Evolutionary conservation across 805 yeast genomes (phyloP).

Genomic region (Diddensiella santjacobensis): DNA sequence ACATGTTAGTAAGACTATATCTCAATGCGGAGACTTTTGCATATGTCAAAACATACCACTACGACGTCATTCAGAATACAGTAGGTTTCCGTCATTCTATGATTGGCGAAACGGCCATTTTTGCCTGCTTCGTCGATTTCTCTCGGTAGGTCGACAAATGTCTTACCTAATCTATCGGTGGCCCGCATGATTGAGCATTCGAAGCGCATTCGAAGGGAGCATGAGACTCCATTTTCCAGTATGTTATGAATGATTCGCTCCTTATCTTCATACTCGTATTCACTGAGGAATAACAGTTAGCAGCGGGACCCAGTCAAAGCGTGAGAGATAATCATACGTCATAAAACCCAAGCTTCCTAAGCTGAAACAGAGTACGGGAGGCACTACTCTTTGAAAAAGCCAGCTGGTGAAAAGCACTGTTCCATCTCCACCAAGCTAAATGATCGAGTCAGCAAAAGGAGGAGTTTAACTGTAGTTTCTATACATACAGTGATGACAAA

Average conservation of each 20-base stretch:
- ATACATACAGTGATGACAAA: slow-evolving; percentile 59
- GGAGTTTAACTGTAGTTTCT: too few relatives aligned
- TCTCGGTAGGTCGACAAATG: slow-evolving; percentile 20
- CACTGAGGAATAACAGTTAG: slow-evolving; percentile 25
- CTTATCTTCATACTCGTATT: slow-evolving; percentile 46
- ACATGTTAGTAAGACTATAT: too few relatives aligned
- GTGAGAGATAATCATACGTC: slow-evolving; percentile 38
- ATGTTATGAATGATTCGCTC: slow-evolving; percentile 37
- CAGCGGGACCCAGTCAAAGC: not conserved
- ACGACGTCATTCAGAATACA: slow-evolving; percentile 51
- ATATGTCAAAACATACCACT: slow-evolving; percentile 24
- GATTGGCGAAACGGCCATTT: slow-evolving; percentile 24
- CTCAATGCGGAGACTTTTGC: too few relatives aligned
- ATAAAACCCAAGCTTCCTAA: slow-evolving; percentile 91
- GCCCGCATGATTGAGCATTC: slow-evolving; percentile 47
- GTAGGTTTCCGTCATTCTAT: slow-evolving; percentile 31
- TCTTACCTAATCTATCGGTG: slow-evolving; percentile 18
- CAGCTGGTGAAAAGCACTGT: slow-evolving; percentile 88
- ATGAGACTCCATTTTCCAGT: slow-evolving; percentile 42
- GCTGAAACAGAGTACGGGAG: slow-evolving; percentile 86
- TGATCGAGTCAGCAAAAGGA: slow-evolving; percentile 55
- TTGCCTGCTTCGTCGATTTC: slow-evolving; percentile 27
- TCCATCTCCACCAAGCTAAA: slow-evolving; percentile 86
- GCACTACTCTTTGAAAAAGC: slow-evolving; percentile 77
- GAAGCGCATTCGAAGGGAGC: slow-evolving; percentile 48